Evolutionary conservation across 441 rosid species (phyloP), one percentile per base, ranked within the genome.

Genomic region (Sinapis alba): DNA sequence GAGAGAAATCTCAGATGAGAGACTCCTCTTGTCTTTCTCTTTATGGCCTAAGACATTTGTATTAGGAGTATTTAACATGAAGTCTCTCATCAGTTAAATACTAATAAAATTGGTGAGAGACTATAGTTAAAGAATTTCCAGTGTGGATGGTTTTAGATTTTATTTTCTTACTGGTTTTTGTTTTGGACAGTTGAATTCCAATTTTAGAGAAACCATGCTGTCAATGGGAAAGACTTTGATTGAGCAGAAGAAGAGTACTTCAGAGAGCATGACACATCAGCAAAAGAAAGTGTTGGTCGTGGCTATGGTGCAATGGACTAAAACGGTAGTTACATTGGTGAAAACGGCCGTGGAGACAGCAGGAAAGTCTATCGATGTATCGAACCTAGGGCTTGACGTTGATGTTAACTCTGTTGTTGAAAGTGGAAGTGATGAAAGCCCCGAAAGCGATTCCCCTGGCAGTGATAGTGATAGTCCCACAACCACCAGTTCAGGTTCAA

Each of bases 151-250:
- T 32, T 3, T 38, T 38, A 38, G 4, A 38, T 38, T 38, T 38
- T 3, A 38, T 41, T 5, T 27, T 41, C 16, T 47, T 47, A 47
- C 9, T 47, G 20, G 16, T 15, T 8, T 47, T 47, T 47, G 54
- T 47, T 47, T 15, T 47, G 19, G 20, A 47, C 54, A 47, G 74
- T 9, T 27, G 20, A 41, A 27, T 23, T 4, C 19, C 3, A 16
- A 15, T 1, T 57, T 77, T 8, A 21, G 32, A 7, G 2, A 1
- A 0, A 57, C 54, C 3, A 65, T 77, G 80, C 6, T 57, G 43
- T 70, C 71, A 6, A 70, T 77, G 80, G 80, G 80, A 58, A 65
- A 71, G 68, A 71, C 62, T 41, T 16, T 77, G 23, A 1, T 71
- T 16, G 72, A 77, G 24, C 72, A 63, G 56, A 77, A 70, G 54